Conservation (phyloP, 1,139 yeast genomes). For the Blastobotrys buckinghamii region DNA sequence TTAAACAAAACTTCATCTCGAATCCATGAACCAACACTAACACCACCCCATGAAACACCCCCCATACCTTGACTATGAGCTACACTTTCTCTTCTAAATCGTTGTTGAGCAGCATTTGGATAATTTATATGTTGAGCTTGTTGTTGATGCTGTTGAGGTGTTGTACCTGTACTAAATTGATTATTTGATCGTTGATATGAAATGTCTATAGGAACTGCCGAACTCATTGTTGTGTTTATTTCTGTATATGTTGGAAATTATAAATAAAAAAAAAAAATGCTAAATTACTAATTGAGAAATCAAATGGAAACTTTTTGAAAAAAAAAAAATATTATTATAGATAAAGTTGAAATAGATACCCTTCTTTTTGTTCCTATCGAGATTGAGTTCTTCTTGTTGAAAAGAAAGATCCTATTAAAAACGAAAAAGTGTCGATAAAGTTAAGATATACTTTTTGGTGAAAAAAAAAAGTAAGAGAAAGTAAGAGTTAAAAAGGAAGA, state of each 20-base stretch:
- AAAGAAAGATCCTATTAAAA: not conserved
- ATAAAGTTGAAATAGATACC: no score
- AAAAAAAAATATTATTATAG: not conserved
- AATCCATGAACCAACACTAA: conserved; percentile 92
- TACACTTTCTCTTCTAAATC: conserved; percentile 71
- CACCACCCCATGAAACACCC: conserved; percentile 97
- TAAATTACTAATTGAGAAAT: not conserved
- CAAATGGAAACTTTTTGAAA: not conserved
- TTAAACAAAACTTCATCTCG: conserved; percentile 61
- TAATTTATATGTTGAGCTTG: not conserved
- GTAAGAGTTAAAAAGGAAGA: not conserved
- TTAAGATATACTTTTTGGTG: not conserved
- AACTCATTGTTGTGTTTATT: conserved; percentile 25
- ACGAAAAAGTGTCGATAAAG: not conserved
- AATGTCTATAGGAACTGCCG: conserved; percentile 40
- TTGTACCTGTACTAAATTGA: conserved; percentile 15
- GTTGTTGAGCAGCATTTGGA: conserved; percentile 19
- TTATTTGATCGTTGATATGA: conserved; percentile 29
- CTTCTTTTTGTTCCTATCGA: no score
- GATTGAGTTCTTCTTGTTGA: not conserved
- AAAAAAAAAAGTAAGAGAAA: not conserved
- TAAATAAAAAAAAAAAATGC: not conserved
- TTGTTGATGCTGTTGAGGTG: not conserved
- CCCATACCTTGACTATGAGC: conserved; percentile 98
- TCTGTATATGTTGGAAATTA: not conserved